A percentile compares a stretch with the other conserved stretches of the same genome.
These are phyloP conservation scores for Monosporascus sp. DNA, from an alignment of 2,329 filamentous ascomycete genomes.

Conservation along the genomic window DNA sequence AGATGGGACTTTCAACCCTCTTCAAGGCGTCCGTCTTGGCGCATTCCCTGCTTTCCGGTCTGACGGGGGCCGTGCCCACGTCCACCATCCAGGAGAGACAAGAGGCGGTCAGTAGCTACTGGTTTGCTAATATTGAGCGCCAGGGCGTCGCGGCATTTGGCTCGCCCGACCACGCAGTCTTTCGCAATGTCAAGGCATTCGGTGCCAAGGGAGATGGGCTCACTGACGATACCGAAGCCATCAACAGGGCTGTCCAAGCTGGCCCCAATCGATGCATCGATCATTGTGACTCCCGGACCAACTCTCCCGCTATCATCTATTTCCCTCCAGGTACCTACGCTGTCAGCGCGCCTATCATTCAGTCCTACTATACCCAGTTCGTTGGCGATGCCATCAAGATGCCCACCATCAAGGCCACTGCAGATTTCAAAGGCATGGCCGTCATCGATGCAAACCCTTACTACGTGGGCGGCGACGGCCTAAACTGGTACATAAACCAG, in stretches of 20 bases:
- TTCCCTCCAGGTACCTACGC: conserved; percentile 85
- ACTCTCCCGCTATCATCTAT: conserved; percentile 82
- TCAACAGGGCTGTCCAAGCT: conserved; percentile 76
- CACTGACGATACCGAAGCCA: conserved; percentile 81
- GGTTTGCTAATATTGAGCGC: conserved; percentile 64
- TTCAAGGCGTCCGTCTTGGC: conserved; percentile 21
- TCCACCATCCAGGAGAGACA: conserved; percentile 17
- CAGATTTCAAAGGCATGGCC: conserved; percentile 75
- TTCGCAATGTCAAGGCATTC: conserved; percentile 71
- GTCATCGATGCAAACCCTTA: conserved; percentile 89
- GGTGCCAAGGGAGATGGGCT: conserved; percentile 62
- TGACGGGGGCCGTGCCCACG: conserved; percentile 12
- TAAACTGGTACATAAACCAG: conserved; percentile 75
- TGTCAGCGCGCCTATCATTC: conserved; percentile 71
- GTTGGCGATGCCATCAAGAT: conserved; percentile 70
- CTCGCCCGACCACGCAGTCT: conserved; percentile 60
- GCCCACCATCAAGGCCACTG: conserved; percentile 69
- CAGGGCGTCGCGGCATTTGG: conserved; percentile 64
- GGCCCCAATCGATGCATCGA: conserved; percentile 68
- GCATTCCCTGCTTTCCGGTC: conserved; percentile 18
- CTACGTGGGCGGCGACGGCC: conserved; percentile 43
- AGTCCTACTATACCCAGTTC: conserved; percentile 91
- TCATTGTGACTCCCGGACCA: conserved; percentile 77
- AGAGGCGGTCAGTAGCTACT: conserved; percentile 50
- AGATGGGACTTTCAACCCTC: conserved; percentile 27